A percentile compares a stretch with the other conserved stretches of the same genome.
These are phyloP conservation scores for Knufia fluminis DNA, from an alignment of 2,329 filamentous ascomycete genomes.

Conservation along the genomic window DNA sequence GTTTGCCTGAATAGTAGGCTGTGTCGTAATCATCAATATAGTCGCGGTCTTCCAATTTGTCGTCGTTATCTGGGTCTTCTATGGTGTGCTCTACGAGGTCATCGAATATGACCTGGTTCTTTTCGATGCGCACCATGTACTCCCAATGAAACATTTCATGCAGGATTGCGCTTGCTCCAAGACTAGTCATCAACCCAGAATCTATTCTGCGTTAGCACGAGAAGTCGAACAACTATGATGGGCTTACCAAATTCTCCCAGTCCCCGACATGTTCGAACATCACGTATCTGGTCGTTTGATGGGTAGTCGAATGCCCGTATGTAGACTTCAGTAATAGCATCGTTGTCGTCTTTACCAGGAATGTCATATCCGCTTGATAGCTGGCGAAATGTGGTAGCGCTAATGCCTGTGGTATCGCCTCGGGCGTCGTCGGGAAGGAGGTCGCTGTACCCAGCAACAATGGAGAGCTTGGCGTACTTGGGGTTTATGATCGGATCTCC, in stretches of 20 bases:
- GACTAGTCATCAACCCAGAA: not conserved
- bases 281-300: not conserved
- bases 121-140: not conserved
- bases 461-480: not conserved
- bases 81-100: not conserved
- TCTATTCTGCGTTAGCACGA: not conserved
- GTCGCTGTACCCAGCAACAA: too few relatives aligned
- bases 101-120: not conserved
- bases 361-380: not conserved
- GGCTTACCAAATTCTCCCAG: not conserved
- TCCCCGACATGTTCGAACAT: not conserved
- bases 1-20: too few relatives aligned
- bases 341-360: not conserved
- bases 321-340: not conserved
- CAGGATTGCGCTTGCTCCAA: not conserved
- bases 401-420: not conserved
- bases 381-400: not conserved
- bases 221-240: too few relatives aligned
- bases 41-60: not conserved
- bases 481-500: too few relatives aligned
- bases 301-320: not conserved
- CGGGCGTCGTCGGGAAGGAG: too few relatives aligned
- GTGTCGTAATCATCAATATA: not conserved
- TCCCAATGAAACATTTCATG: not conserved
- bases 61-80: too few relatives aligned